Base-by-base conservation (phyloP, 2,329 filamentous ascomycete genomes). In the Penicillium sp. region DNA sequence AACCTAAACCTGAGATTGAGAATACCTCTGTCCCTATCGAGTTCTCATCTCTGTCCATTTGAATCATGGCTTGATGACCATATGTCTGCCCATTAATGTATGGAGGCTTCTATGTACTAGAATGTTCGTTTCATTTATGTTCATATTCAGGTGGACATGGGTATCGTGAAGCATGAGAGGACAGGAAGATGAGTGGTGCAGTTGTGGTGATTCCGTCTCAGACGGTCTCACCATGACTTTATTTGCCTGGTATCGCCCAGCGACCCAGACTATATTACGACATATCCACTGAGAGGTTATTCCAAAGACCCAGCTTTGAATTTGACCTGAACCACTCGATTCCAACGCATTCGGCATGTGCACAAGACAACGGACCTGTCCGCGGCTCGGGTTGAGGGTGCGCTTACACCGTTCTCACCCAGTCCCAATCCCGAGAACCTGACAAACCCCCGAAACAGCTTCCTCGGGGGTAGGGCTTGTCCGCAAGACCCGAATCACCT, bases 401-500 rank as follows among this genome's bases (percentile, higher is more conserved):
- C n/a, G 29, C 16, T 39, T 5, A 32, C 11, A 9, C 18, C 26
- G 20, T n/a, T 6, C 6, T 45, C 22, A 40, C 22, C 43, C 54
- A 38, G 29, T 43, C n/a, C 50, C 53, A 24, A 66, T 61, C 3
- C 64, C 64, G 14, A 66, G 46, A 24, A 66, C 61, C 37, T 53
- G 60, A 46, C 63, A 67, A 4, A 69, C 66, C 9, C 64, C 63
- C 47, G 61, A 59, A 18, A 70, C 62, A 16, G 68, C 68, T 3
- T 67, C 66, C 44, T 70, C 68, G 5, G 68, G 68, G 16, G 68
- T 66, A 22, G 57, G 42, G 48, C 68, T 70, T 5, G 47, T 56
- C 7, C 68, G 67, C 16, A 70, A 61, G 31, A 70, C 67, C 6
- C 62, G 56, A n/a, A 70, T 53, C 7, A 70, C 66, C 16, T 65